Conservation (phyloP, 2,329 filamentous ascomycete species). For the Aspergillus udagawae region DNA sequence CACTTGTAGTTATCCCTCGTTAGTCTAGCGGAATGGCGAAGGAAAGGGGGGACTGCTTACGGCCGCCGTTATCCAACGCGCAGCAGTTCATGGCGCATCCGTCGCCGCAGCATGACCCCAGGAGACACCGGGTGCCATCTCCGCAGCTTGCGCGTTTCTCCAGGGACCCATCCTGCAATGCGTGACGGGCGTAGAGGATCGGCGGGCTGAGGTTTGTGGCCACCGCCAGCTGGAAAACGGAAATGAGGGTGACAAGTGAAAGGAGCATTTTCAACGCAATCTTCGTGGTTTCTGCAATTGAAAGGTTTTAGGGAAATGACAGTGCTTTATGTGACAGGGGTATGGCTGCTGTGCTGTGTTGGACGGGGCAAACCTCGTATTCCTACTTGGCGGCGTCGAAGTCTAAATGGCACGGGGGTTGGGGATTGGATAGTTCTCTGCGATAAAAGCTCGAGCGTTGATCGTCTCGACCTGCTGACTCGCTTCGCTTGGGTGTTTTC, state of each 20-base stretch:
- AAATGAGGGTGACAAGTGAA: background rate
- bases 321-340: background rate
- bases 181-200: background rate
- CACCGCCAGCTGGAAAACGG: background rate
- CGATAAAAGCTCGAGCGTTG: background rate
- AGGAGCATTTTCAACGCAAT: background rate
- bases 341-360: background rate
- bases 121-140: constrained; percentile 1
- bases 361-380: background rate
- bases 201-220: background rate
- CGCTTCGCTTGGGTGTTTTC: background rate
- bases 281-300: background rate
- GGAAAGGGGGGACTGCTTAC: background rate
- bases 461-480: background rate
- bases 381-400: background rate
- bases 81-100: constrained; percentile 11
- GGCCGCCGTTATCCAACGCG: constrained; percentile 7
- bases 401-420: background rate
- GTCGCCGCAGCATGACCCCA: constrained; percentile 8
- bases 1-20: background rate
- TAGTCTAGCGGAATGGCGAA: too few relatives aligned
- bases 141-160: constrained; percentile 6
- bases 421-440: background rate
- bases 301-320: background rate
- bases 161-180: background rate